Base-by-base conservation (phyloP, 768 basidiomycete genomes). In the Collybiopsis confluens region DNA sequence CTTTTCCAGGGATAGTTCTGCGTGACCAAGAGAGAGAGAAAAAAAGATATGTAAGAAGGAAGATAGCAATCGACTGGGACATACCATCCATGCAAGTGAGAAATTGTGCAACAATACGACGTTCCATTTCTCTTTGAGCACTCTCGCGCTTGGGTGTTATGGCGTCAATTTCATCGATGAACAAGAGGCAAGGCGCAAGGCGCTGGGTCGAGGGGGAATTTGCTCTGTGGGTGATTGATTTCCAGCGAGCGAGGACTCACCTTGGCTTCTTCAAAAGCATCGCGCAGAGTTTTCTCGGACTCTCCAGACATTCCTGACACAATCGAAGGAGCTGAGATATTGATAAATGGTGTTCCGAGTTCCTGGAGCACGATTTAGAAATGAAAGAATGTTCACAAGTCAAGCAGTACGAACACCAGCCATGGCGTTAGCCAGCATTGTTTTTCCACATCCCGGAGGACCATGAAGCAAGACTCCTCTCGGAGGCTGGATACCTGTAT, bases 271-370 rank as follows among this genome's bases (percentile, higher is more conserved):
- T 97, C 96, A 63, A 99, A 99, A 0, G 92, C 94, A 63, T 98
- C 96, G 40, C 97, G 74, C 4, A 99, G 72, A 0, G 93, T 95
- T 74, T 96, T 98, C 66, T 99, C 97, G 0, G 92, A 95, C 68
- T 99, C 97, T 43, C 97, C 97, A 0, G 93, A 97, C 93, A 98
- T 97, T 1, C 97, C 96, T 2, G 91, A 94, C 7, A 99, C 93
- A 55, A 99, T 88, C 0, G 91, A 92, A 0, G 97, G 97, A 0
- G 96, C 96, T 2, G 96, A 96, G 56, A 99, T 85, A 47, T 74
- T 90, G 59, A 99, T 94, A 64, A 99, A 98, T 0, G 96, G 95
- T 1, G 96, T 76, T 2, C 85, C 88, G 3, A 98, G 78, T 74
- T 98, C 94, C 95, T 97, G 60, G 45, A 10, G 21, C 59, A 24